Conservation (phyloP, 2,329 filamentous ascomycete species). For the Trichocomaceae sp. region DNA sequence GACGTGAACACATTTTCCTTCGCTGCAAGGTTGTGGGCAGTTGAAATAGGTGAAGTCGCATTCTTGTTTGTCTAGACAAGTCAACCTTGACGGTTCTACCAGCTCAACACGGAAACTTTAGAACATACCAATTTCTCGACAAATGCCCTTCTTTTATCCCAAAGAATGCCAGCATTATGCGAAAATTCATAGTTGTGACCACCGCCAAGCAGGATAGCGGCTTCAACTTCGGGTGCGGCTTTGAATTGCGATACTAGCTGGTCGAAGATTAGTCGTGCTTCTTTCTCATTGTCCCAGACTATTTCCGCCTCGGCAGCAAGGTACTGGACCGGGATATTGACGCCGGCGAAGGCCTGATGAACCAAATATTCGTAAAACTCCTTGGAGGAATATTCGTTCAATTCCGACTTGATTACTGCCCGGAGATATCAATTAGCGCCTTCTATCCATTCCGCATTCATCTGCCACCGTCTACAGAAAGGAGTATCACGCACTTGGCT, state of each 20-base stretch:
- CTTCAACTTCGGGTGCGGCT: conserved; percentile 5
- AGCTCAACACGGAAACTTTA: background rate
- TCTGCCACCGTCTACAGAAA: background rate
- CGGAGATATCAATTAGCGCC: background rate
- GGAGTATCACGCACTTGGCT: conserved; percentile 10
- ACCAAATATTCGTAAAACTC: conserved; percentile 11
- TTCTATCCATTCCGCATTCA: background rate
- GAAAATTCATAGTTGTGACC: conserved; percentile 14
- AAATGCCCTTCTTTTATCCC: conserved; percentile 9
- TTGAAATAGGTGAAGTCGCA: background rate
- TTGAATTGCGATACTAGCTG: conserved; percentile 5
- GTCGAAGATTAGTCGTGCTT: conserved; percentile 10
- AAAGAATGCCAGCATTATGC: background rate
- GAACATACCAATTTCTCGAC: conserved; percentile 12
- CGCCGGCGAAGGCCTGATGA: conserved; percentile 3
- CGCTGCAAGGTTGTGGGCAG: background rate
- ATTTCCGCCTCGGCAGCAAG: conserved; percentile 11
- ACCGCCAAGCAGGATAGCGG: conserved; percentile 6
- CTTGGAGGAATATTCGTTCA: conserved; percentile 5
- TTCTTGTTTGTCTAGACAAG: conserved; percentile 5
- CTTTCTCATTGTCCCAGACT: conserved; percentile 9
- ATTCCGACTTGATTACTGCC: conserved; percentile 12
- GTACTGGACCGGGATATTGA: conserved; percentile 11
- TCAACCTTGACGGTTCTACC: background rate
- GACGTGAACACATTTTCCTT: conserved; percentile 20